phyloP scores from a whole-genome alignment of 768 basidiomycete genomes.

The Albatrellus ellisii region DNA sequence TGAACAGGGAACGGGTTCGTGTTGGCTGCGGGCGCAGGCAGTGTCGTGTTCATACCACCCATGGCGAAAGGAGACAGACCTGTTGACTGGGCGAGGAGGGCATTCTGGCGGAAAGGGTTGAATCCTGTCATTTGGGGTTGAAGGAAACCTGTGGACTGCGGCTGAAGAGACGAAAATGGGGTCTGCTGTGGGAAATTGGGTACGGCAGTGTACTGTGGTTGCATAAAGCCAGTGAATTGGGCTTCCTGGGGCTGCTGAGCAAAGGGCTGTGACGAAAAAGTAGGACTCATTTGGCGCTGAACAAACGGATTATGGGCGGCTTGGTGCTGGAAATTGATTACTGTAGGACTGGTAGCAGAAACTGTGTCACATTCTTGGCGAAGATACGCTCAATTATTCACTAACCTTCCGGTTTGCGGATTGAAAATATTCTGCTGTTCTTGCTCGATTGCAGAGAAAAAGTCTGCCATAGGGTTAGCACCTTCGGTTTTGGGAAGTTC shows the following conservation, averaged over 20 bases:
- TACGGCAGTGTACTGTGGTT: constrained; percentile 13
- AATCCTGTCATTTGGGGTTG: constrained; percentile 35
- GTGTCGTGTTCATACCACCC: constrained; percentile 2
- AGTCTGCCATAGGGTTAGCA: constrained; percentile 55
- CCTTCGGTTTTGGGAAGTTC: constrained; percentile 20
- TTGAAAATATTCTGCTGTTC: constrained; percentile 65
- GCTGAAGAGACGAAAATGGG: constrained; percentile 35
- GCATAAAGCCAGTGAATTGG: constrained; percentile 22
- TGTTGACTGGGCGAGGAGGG: constrained; percentile 20
- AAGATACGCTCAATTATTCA: background rate
- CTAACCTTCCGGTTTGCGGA: constrained; percentile 45
- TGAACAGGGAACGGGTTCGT: constrained; percentile 9
- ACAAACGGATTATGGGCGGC: constrained; percentile 64
- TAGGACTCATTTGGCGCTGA: constrained; percentile 37
- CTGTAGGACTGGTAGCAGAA: constrained; percentile 27
- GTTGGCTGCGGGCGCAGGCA: constrained; percentile 4
- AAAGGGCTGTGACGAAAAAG: constrained; percentile 21
- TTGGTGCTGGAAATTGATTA: constrained; percentile 43
- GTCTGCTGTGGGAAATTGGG: constrained; percentile 6
- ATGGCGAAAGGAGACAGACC: constrained; percentile 11
- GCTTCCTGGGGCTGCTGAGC: constrained; percentile 14
- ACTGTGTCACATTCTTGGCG: background rate
- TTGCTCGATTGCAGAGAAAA: constrained; percentile 81
- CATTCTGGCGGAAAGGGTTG: constrained; percentile 80
- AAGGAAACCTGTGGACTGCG: constrained; percentile 33